Evolutionary conservation across 345 rosid species (phyloP).

Genomic region (Chamaenerion angustifolium): DNA sequence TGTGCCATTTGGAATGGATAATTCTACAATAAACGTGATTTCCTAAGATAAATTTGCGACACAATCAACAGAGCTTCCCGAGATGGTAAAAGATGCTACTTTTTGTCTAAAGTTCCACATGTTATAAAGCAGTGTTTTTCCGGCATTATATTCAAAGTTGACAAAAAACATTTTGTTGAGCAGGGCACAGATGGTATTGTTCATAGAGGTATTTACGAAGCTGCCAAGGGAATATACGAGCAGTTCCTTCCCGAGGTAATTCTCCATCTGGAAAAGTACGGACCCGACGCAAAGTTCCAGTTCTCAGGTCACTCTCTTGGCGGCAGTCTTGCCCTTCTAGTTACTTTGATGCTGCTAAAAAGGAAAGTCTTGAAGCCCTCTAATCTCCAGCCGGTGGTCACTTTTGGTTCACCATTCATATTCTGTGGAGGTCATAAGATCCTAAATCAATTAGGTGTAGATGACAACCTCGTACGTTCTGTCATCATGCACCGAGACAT

Average conservation of each 20-base stretch:
- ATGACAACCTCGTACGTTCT: slow-evolving; percentile 48
- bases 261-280: slow-evolving; percentile 41
- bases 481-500: slow-evolving; percentile 93
- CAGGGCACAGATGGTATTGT: slow-evolving; percentile 73
- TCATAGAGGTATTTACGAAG: slow-evolving; percentile 93
- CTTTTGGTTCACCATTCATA: slow-evolving; percentile 83
- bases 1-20: no score
- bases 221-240: slow-evolving; percentile 75
- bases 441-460: slow-evolving; percentile 52
- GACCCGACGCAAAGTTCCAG: slow-evolving; percentile 65
- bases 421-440: slow-evolving; percentile 73
- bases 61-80: no score
- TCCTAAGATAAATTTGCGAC: no score
- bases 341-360: slow-evolving; percentile 54
- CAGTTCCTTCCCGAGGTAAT: slow-evolving; percentile 69
- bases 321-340: slow-evolving; percentile 72
- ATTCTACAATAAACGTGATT: no score
- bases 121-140: no score
- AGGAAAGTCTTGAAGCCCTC: slow-evolving; percentile 41
- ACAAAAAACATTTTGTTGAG: not conserved
- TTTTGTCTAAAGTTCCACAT: no score
- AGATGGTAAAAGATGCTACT: no score
- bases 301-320: slow-evolving; percentile 94
- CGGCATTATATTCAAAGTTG: not conserved
- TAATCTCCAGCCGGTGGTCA: slow-evolving; percentile 52